These are phyloP conservation scores for Oenanthe sinensis DNA, from an alignment of 129 eudicot species.

Conservation along the genomic window DNA sequence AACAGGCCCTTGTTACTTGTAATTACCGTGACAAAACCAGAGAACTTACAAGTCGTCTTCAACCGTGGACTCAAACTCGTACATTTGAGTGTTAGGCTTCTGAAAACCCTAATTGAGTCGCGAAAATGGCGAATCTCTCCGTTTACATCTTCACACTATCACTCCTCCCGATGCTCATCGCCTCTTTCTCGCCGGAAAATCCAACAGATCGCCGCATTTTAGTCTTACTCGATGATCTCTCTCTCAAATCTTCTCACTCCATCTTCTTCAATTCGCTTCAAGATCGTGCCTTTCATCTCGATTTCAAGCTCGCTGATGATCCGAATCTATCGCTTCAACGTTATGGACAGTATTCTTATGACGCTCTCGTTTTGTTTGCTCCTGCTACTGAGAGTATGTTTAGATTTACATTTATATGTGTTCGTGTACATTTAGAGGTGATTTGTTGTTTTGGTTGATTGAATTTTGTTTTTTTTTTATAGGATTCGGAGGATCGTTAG, in stretches of 20 bases:
- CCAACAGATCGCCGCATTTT: slow-evolving; percentile 78
- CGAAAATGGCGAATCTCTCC: slow-evolving; percentile 39
- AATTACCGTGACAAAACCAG: neutral
- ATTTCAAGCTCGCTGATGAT: slow-evolving; percentile 76
- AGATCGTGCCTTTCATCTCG: slow-evolving; percentile 67
- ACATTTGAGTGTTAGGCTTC: slow-evolving; percentile 5
- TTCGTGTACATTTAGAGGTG: neutral
- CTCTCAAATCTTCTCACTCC: slow-evolving; percentile 77
- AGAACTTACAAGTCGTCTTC: slow-evolving; percentile 1
- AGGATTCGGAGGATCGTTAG: slow-evolving; percentile 83
- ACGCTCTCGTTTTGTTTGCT: slow-evolving; percentile 64
- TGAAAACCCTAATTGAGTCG: slow-evolving; percentile 22
- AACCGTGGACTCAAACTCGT: neutral
- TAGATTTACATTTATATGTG: neutral
- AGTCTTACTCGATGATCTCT: slow-evolving; percentile 65
- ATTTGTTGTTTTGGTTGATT: slow-evolving; percentile 1
- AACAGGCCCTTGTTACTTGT: no score
- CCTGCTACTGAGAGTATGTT: slow-evolving; percentile 59
- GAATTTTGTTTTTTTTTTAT: neutral
- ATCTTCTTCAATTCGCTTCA: slow-evolving; percentile 66
- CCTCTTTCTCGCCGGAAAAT: slow-evolving; percentile 55
- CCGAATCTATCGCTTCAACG: slow-evolving; percentile 65
- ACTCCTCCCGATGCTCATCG: slow-evolving; percentile 27
- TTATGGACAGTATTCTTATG: slow-evolving; percentile 73
- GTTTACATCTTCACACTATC: slow-evolving; percentile 28